phyloP scores from a whole-genome alignment of 23 red algal species.

The Gracilaria domingensis region DNA sequence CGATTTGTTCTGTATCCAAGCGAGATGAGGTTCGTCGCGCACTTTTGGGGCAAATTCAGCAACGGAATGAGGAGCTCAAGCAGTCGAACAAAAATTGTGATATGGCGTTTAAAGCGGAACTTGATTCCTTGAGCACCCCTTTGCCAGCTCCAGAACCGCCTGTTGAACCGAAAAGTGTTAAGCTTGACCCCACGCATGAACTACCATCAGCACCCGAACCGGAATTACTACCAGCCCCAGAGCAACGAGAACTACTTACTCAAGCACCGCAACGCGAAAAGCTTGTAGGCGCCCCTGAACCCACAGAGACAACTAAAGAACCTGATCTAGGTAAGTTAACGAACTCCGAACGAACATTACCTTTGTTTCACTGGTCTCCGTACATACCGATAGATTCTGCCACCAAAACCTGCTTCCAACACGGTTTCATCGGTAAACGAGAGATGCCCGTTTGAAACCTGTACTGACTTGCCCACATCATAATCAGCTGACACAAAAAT shows the following conservation, averaged over 20 bases:
- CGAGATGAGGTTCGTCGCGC: conserved; percentile 16
- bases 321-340: neutral
- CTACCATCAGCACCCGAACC: neutral
- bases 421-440: too few relatives aligned
- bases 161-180: neutral
- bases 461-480: neutral
- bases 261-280: conserved; percentile 1
- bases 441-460: too few relatives aligned
- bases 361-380: too few relatives aligned
- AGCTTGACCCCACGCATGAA: conserved; percentile 20
- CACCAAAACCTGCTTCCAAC: too few relatives aligned
- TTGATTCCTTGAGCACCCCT: neutral
- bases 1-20: conserved; percentile 5
- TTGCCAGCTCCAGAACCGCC: neutral
- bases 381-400: too few relatives aligned
- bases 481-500: neutral
- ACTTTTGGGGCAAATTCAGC: neutral
- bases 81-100: conserved; percentile 3
- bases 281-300: neutral
- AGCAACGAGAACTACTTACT: neutral
- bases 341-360: too few relatives aligned
- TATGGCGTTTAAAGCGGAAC: neutral
- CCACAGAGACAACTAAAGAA: neutral
- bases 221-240: neutral
- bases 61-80: neutral